Evolutionary conservation across 805 yeast species (phyloP), one percentile per base, ranked within the genome.

Genomic region (Scheffersomyces coipomensis): DNA sequence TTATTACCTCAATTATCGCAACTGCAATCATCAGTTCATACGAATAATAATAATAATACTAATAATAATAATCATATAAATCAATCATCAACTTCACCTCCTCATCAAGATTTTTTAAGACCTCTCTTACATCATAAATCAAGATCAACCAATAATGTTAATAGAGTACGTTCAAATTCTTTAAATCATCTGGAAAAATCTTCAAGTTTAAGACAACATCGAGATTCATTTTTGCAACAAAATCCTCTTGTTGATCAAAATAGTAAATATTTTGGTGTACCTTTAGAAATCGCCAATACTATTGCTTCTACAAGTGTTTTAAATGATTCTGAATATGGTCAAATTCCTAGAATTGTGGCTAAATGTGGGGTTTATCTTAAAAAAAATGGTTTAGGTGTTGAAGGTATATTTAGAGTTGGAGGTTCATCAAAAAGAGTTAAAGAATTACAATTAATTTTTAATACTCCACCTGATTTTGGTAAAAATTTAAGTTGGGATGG

Each of bases 271-370:
- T 93, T 73, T 49, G 97, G 97, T 12, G 88, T 83, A 3, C 78
- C 91, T 1, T 69, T 93, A 24, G 77, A 75, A 9, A 75, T 76
- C 19, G 87, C 96, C 12, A 73, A 91, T 35, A 62, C 73, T 24
- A 75, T 82, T 43, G 96, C 98, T 0, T 81, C 82, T 42, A 95
- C 90, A 13, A 77, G 83, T 26, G 78, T 85, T 6, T 70, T 83
- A 32, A 56, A 72, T 51, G 60, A 77, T 33, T 77, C 85, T 23
- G 80, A 83, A 35, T 93, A 88, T 57, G 99, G 98, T 17, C 72
- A 81, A 38, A 87, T 93, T 15, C 99, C 99, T 0, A 76, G 88
- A 13, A 85, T 93, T 11, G 95, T 93, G n/a, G 98, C 97, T 12
- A 85, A 88, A 50, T 91, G 99, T 65, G 97, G 98, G 1, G 82